Base-by-base conservation (phyloP, 129 eudicot species). In the Saposhnikovia divaricata region DNA sequence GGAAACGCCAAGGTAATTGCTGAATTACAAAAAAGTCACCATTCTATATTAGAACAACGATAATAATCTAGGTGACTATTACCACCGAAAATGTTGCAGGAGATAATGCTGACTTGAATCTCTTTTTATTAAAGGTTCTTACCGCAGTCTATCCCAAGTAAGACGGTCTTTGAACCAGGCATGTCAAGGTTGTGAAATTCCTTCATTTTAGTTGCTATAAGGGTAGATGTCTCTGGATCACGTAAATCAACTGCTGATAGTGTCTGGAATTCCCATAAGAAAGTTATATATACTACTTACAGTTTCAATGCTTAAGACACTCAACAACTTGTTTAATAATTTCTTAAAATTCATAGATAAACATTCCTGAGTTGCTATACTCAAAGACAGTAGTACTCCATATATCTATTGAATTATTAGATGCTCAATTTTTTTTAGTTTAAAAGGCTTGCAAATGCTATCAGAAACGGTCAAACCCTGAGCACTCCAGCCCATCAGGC, bases 131-230 rank as follows among this genome's bases (percentile, higher is more conserved):
- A 37, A 43, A 51, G 79, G 86, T 38, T 78, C 74, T 75, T 90
- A 95, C 98, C 91, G 87, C 85, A 95, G 81, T 89, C 96, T 88
- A 48, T 82, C 86, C 98, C 98, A 95, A 95, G 87, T 38, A 82
- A 55, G 69, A 88, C 78, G 47, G 81, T 81, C 85, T 88, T 95
- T 76, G 96, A 83, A 77, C 96, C 96, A 87, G 98, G 93, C 97
- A 95, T 90, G 59, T 84, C 87, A 72, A 95, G 96, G 34, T 89
- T 80, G 78, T 95, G 97, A 72, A 92, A 95, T 86, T 95, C 98
- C 90, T 85, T 95, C 86, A 89, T 84, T 88, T 92, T 95, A 75
- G 97, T 84, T 77, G 98, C 98, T 86, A 92, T 89, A 31, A 95
- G 88, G 40, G 89, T 83, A 89, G 96, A 95, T 79, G 87, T 90